Percentiles rank a stretch among this genome's conserved stretches.
These are phyloP conservation scores for Daldinia childiae DNA, from an alignment of 495 filamentous ascomycete species.

Conservation along the genomic window DNA sequence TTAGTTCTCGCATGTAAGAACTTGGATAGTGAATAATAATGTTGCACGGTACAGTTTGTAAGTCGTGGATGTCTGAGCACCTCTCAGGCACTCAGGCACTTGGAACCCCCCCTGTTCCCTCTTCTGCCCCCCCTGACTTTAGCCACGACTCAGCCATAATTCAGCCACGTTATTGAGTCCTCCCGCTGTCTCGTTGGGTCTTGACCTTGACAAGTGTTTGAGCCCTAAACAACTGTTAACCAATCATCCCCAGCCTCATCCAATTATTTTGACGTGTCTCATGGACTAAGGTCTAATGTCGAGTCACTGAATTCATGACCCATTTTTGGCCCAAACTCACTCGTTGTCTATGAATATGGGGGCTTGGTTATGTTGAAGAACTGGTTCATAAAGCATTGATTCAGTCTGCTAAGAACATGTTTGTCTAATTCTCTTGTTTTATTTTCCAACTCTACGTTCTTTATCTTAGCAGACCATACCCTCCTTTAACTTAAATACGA, in stretches of 20 bases:
- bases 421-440: conserved; percentile 1
- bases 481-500: neutral
- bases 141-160: conserved; percentile 38
- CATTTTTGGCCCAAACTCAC: conserved; percentile 1
- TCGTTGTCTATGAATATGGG: neutral
- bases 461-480: conserved; percentile 3
- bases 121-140: neutral
- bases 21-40: neutral
- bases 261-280: neutral
- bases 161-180: conserved; percentile 6
- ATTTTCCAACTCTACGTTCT: conserved; percentile 11
- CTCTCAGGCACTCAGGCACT: too few species aligned
- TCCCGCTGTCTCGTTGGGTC: neutral
- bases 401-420: conserved; percentile 9
- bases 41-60: neutral
- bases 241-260: conserved; percentile 28
- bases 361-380: neutral
- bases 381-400: neutral
- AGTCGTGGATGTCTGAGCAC: neutral
- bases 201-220: too few species aligned
- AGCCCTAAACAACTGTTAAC: neutral
- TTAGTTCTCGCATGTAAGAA: neutral
- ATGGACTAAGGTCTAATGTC: neutral
- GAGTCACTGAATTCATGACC: conserved; percentile 9
- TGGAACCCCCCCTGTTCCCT: neutral